A percentile compares a stretch with the other conserved stretches of the same genome.
Conservation (phyloP, 805 yeast genomes). For the Candida qinlingensis region DNA sequence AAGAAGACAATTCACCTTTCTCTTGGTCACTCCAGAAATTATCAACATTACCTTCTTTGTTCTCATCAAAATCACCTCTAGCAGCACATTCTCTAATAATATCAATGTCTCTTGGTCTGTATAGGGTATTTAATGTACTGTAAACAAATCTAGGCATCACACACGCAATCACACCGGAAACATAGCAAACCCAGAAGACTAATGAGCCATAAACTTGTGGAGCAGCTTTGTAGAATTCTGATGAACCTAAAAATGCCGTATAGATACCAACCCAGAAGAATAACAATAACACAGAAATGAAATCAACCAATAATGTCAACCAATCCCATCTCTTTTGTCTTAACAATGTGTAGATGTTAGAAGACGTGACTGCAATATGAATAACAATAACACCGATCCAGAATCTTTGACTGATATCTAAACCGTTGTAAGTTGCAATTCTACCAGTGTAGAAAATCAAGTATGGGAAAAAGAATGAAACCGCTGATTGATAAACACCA, state of each 20-base stretch:
- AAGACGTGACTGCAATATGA: slow-evolving; percentile 57
- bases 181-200: slow-evolving; percentile 60
- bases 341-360: slow-evolving; percentile 57
- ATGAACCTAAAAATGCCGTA: slow-evolving; percentile 47
- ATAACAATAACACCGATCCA: slow-evolving; percentile 65
- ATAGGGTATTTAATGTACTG: slow-evolving; percentile 47
- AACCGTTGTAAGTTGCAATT: slow-evolving; percentile 45
- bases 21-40: slow-evolving; percentile 28
- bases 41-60: slow-evolving; percentile 40
- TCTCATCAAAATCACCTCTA: slow-evolving; percentile 49
- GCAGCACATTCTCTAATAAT: slow-evolving; percentile 66
- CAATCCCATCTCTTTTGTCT: slow-evolving; percentile 83
- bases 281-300: slow-evolving; percentile 52
- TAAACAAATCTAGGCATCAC: slow-evolving; percentile 59
- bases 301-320: slow-evolving; percentile 52
- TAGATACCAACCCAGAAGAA: slow-evolving; percentile 78
- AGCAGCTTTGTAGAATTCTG: slow-evolving; percentile 62
- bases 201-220: slow-evolving; percentile 56
- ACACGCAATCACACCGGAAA: slow-evolving; percentile 56
- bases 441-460: slow-evolving; percentile 41
- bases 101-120: slow-evolving; percentile 62
- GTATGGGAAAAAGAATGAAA: slow-evolving; percentile 71
- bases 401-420: slow-evolving; percentile 62
- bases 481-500: slow-evolving; percentile 68
- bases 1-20: slow-evolving; percentile 8